These are phyloP conservation scores for Alternaria gaisen DNA, from an alignment of 2,329 filamentous ascomycete species.

Conservation along the genomic window DNA sequence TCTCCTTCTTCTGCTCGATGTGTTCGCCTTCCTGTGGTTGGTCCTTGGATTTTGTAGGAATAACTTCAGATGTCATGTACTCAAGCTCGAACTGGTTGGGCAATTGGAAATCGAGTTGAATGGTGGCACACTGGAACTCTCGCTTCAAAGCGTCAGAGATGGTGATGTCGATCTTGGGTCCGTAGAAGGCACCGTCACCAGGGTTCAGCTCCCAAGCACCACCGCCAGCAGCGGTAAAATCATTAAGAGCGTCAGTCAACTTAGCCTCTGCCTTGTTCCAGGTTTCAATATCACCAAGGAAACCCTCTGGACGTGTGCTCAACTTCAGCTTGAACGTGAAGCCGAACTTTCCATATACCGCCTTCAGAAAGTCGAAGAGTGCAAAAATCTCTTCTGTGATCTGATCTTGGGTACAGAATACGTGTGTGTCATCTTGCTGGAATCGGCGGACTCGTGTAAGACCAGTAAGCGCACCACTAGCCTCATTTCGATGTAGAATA, in stretches of 20 bases:
- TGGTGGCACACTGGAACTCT: slow-evolving; percentile 90
- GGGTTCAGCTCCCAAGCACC: slow-evolving; percentile 89
- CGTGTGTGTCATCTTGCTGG: slow-evolving; percentile 95
- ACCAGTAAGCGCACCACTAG: slow-evolving; percentile 88
- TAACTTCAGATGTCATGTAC: slow-evolving; percentile 77
- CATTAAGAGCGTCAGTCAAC: slow-evolving; percentile 79
- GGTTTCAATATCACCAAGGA: slow-evolving; percentile 82
- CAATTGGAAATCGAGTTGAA: slow-evolving; percentile 91
- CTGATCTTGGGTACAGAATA: slow-evolving; percentile 89
- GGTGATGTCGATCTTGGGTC: slow-evolving; percentile 97
- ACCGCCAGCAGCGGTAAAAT: slow-evolving; percentile 68
- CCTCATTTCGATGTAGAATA: slow-evolving; percentile 93
- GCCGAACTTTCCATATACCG: slow-evolving; percentile 82
- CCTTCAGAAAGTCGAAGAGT: slow-evolving; percentile 85
- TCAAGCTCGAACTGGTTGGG: slow-evolving; percentile 87
- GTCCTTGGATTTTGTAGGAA: slow-evolving; percentile 51
- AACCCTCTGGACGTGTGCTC: slow-evolving; percentile 89
- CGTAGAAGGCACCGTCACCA: slow-evolving; percentile 97
- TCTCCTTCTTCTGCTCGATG: slow-evolving; percentile 33
- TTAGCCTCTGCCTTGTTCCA: slow-evolving; percentile 90
- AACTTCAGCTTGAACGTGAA: slow-evolving; percentile 95
- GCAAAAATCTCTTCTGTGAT: slow-evolving; percentile 78
- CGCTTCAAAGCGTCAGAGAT: slow-evolving; percentile 87
- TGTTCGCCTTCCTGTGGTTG: slow-evolving; percentile 38
- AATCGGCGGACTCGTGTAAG: slow-evolving; percentile 93